Conservation (phyloP, 176 grass and related monocot species). For the Ampelocalamus luodianensis region DNA sequence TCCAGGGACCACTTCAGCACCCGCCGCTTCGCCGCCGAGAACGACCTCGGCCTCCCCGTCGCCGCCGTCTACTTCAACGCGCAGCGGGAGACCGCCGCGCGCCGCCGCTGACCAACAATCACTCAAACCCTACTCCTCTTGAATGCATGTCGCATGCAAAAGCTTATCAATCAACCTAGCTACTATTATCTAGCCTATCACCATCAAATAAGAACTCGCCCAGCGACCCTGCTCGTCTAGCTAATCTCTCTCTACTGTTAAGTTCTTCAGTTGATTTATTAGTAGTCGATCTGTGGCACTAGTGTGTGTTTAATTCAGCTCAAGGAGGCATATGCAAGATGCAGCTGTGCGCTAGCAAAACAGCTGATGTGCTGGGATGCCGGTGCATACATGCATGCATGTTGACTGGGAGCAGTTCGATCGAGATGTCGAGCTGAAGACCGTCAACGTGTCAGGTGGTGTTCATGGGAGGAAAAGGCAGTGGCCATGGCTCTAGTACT, state of each 20-base stretch:
- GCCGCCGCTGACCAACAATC: constrained; percentile 60
- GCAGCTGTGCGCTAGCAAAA: constrained; percentile 1
- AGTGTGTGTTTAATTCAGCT: constrained; percentile 21
- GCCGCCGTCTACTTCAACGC: constrained; percentile 82
- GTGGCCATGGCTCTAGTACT: constrained; percentile 26
- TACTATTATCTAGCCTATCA: constrained; percentile 5
- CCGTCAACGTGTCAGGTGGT: constrained; percentile 25
- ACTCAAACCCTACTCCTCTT: not conserved
- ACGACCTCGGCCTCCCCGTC: constrained; percentile 66
- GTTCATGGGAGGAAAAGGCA: too few relatives aligned
- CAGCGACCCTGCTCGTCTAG: not conserved
- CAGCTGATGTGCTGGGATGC: constrained; percentile 9
- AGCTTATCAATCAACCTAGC: constrained; percentile 36
- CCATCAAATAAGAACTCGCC: constrained; percentile 24
- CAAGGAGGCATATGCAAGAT: constrained; percentile 25
- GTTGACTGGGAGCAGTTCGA: constrained; percentile 38
- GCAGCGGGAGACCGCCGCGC: constrained; percentile 74
- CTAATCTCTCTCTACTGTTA: not conserved
- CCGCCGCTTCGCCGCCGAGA: constrained; percentile 57
- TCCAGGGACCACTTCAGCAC: constrained; percentile 65
- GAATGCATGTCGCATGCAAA: constrained; percentile 25
- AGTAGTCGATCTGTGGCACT: constrained; percentile 13
- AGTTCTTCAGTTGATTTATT: constrained; percentile 3
- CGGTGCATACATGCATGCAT: constrained; percentile 35
- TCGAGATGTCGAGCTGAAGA: constrained; percentile 25